Percentiles rank a stretch among this genome's conserved stretches.
These are phyloP conservation scores for Stentor coeruleus DNA, from an alignment of 73 alveolate species.

Conservation along the genomic window DNA sequence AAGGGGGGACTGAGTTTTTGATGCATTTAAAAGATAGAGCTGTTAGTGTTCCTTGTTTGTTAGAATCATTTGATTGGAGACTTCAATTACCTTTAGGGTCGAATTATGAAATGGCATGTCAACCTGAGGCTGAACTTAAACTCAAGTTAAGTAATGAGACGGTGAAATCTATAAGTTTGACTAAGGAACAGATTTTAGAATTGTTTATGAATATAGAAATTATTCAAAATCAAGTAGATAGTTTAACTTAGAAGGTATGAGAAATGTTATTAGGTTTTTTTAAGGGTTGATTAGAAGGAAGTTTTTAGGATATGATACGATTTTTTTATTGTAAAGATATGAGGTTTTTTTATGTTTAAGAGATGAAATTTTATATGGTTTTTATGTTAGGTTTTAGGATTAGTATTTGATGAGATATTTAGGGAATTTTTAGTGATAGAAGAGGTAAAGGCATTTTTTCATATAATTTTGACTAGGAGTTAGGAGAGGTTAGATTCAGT, in stretches of 20 bases:
- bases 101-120: neutral
- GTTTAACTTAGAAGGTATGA: conserved; percentile 10
- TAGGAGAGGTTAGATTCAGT: too few relatives aligned
- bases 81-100: neutral
- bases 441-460: too few relatives aligned
- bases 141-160: neutral
- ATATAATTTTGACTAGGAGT: too few relatives aligned
- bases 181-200: neutral
- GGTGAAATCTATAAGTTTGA: neutral
- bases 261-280: too few relatives aligned
- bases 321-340: too few relatives aligned
- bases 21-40: conserved; percentile 6
- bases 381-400: too few relatives aligned
- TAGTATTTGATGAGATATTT: too few relatives aligned
- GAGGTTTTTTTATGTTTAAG: too few relatives aligned
- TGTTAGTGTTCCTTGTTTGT: conserved; percentile 1
- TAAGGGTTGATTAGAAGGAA: too few relatives aligned
- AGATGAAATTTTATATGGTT: too few relatives aligned
- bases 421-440: too few relatives aligned
- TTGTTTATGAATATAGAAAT: conserved; percentile 21
- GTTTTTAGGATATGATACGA: too few relatives aligned
- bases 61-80: conserved; percentile 2
- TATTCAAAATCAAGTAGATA: conserved; percentile 11
- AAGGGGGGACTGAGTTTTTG: neutral
- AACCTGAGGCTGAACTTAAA: conserved; percentile 18